Evolutionary conservation across 768 basidiomycete species (phyloP), one percentile per base, ranked within the genome.

Genomic region (Lanmaoa pseudosensibilis): DNA sequence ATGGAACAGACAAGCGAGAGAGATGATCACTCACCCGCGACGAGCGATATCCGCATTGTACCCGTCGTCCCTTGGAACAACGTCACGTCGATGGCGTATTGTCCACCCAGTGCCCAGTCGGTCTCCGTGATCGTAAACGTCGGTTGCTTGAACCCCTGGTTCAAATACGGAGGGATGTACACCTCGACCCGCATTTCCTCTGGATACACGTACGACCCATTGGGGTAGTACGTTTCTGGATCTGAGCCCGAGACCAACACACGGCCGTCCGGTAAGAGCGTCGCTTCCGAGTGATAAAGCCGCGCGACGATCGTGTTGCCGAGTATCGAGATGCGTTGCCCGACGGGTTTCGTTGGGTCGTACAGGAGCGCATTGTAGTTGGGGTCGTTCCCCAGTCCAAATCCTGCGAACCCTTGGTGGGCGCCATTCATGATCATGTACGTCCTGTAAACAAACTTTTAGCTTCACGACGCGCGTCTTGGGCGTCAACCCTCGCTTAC

Each of bases 131-230:
- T 76, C 21, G 77, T 83, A 68, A 84, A 88, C 41, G 71, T 75
- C 0, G 89, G 94, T 55, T 87, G 88, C 5, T 60, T 68, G 58
- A 78, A 73, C 11, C 88, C 88, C 59, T 81, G 72, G 58, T 74
- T 84, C 57, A 92, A 80, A 71, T 96, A 98, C 16, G 90, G 91
- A 7, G 96, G 96, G 63, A 90, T 81, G 74, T 96, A 97, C 27
- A 87, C 85, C 68, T 88, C 80, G 60, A 80, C 81, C 13, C 92
- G 81, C 72, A 91, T 87, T 67, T 95, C 91, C 60, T 94, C 85
- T 0, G 86, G 84, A 64, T 83, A 88, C 36, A 75, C 77, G 52
- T 59, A 51, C 11, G 74, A 54, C n/a, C 69, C 69, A 32, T 76
- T 68, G 25, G 76, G 65, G 43, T 74, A 69, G 39, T 64, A 40